phyloP scores from a whole-genome alignment of 768 basidiomycete species.

The Lactifluus rugatus region DNA sequence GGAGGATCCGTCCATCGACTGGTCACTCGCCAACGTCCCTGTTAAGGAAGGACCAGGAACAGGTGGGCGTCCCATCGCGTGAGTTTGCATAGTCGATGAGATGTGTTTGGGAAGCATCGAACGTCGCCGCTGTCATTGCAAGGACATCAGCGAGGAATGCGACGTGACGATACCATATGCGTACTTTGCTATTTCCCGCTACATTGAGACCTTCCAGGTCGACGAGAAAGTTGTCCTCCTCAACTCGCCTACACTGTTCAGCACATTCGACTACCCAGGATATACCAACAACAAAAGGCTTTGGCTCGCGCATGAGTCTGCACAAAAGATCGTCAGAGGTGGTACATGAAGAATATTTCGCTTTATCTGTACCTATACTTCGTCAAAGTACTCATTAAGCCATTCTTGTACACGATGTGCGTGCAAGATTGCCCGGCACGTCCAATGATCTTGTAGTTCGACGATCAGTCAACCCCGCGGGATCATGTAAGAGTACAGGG shows the following conservation, averaged over 20 bases:
- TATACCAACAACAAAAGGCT: slow-evolving; percentile 72
- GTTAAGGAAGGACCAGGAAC: slow-evolving; percentile 1
- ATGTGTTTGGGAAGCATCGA: slow-evolving; percentile 63
- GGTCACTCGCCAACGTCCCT: slow-evolving; percentile 10
- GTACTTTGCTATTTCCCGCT: slow-evolving; percentile 55
- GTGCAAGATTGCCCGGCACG: slow-evolving; percentile 68
- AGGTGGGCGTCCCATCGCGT: background rate
- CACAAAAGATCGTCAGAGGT: background rate
- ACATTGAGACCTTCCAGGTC: slow-evolving; percentile 50
- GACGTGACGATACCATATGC: slow-evolving; percentile 1
- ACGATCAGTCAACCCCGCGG: background rate
- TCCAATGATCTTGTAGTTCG: slow-evolving; percentile 39
- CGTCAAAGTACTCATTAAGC: slow-evolving; percentile 59
- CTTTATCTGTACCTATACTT: slow-evolving; percentile 50
- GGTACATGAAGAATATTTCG: background rate
- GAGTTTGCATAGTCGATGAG: background rate
- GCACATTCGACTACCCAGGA: slow-evolving; percentile 86
- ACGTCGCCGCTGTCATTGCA: slow-evolving; percentile 48
- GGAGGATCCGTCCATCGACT: slow-evolving; percentile 17
- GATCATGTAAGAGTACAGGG: no score
- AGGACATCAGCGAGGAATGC: background rate
- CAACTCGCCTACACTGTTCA: slow-evolving; percentile 53
- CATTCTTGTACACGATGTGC: slow-evolving; percentile 82
- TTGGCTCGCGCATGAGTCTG: slow-evolving; percentile 54
- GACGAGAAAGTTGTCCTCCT: slow-evolving; percentile 56